Evolutionary conservation across 768 basidiomycete species (phyloP), one percentile per base, ranked within the genome.

Genomic region (Termitomyces sp.): DNA sequence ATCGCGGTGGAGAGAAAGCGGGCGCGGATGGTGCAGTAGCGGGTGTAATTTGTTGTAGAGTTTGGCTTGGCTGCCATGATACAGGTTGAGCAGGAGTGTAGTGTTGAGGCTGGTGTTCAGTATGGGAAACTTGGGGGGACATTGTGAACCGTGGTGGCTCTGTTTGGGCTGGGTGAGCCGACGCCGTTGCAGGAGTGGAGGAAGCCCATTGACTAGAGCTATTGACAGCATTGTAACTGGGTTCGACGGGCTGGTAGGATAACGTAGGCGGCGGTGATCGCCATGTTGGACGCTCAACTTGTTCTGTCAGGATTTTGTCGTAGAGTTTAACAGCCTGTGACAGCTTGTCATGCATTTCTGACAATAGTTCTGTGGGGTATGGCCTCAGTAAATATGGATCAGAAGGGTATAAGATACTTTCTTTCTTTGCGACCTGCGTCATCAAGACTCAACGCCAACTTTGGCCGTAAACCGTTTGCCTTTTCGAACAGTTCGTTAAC

Each of bases 261-360:
- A 64, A 62, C 23, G 66, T 51, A 52, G 67, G 59, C n/a, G 64
- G 72, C 39, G 73, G 63, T 34, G 75, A 66, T 47, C 82, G 74
- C 85, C 88, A 89, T 40, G 82, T 75, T 1, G 88, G 88, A 41
- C 82, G 84, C 2, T 86, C 78, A 11, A 94, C 77, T 66, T 95
- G 91, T 61, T 91, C 82, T 25, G 94, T 94, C 42, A 96, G 74
- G 21, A 97, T 75, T 53, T 88, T 82, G 62, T 98, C 95, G 67
- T 98, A 98, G 3, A 97, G 73, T 66, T 89, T 88, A 44, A 98
- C 93, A 0, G 92, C 94, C 68, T 96, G 84, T 0, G 92, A 90
- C 10, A 99, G 71, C 70, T 98, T 96, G 46, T 89, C 88, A 64
- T 98, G 90, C 94, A 98, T 98, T 48, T 98, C 94, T 7, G 84